Evolutionary conservation across 2,329 filamentous ascomycete genomes (phyloP), one percentile per base, ranked within the genome.

Genomic region (Chaetomium globosum): DNA sequence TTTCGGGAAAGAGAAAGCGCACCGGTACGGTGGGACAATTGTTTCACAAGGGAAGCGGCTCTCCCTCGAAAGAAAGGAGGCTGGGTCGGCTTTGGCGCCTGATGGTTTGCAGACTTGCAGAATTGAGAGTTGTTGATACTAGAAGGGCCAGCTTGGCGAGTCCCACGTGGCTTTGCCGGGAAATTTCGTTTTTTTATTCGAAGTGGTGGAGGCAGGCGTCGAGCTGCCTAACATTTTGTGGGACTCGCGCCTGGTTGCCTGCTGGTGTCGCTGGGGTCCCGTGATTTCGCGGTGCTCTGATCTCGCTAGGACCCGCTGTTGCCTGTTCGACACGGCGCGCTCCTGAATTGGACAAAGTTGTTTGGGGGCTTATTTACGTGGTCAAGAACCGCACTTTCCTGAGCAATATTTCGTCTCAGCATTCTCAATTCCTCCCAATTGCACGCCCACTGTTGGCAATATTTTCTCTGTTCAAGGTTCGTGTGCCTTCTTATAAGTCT

Each of bases 311-410:
- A 55, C 52, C n/a, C n/a, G 61, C 51, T 71, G 69, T 69, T 71
- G 69, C 69, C 69, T 71, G 68, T 63, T 65, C 39, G 53, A 66
- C 67, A 21, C 48, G 31, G 36, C 60, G 59, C 65, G 55, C 51
- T 59, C 46, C 61, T 61, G 31, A 52, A 52, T 26, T 26, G 16
- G n/a, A 12, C 49, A 28, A 61, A 59, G 19, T 39, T 13, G 48
- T 13, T 54, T 12, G 39, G 49, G 46, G 52, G 46, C 21, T 58
- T 63, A 55, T 39, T 63, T 39, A 39, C 52, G 16, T 28, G 56
- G 23, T 6, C 36, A n/a, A 4, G 13, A 55, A 55, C 19, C 30
- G 36, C 31, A 59, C 28, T 19, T 52, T 53, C 30, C 43, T 31
- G 6, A 8, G 4, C 53, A 26, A 19, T 39, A 30, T 48, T 48